Evolutionary conservation across 129 eudicot genomes (phyloP), one percentile per base, ranked within the genome.

Genomic region (Arctium minus): DNA sequence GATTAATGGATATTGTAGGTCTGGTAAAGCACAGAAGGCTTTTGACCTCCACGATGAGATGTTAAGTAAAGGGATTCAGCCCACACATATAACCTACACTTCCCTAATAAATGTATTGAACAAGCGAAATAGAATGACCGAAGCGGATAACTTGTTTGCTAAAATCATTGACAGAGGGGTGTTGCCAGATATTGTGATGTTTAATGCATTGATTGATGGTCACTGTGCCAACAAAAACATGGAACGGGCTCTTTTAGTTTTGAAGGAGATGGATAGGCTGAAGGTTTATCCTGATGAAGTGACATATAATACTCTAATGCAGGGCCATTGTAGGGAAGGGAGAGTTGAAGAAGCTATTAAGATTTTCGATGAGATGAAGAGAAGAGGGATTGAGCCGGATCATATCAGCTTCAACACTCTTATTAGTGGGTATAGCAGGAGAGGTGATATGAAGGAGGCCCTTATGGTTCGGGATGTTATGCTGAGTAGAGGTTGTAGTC

Each of bases 241-340:
- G 69, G 78, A 84, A 64, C 86, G 84, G 3, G 94, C 88, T 18
- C 67, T 88, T 80, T 76, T 13, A 2, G 82, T 87, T 68, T 38
- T 91, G 11, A 77, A 83, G 46, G 92, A 91, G 80, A 91, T 93
- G 97, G 88, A 87, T 36, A 81, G 62, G 64, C 27, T 83, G 85
- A 88, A 85, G 77, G 76, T 90, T 33, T 36, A 62, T 42, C 93
- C 97, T 38, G 97, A 93, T 89, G 97, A 87, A 77, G 94, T 93
- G 64, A 91, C 98, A 3, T 93, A 87, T 83, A 93, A 93, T 84
- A 88, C 93, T 17, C 31, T 91, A 48, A 91, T 91, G 92, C 94
- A 91, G 8, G 98, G 97, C 36, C 77, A 79, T 74, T 91, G 94
- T 75, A 88, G 86, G 80, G 87, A 84, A 33, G 92, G 97, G 27